Conservation (phyloP, 2,329 filamentous ascomycete species). For the Trichoderma oligosporum region DNA sequence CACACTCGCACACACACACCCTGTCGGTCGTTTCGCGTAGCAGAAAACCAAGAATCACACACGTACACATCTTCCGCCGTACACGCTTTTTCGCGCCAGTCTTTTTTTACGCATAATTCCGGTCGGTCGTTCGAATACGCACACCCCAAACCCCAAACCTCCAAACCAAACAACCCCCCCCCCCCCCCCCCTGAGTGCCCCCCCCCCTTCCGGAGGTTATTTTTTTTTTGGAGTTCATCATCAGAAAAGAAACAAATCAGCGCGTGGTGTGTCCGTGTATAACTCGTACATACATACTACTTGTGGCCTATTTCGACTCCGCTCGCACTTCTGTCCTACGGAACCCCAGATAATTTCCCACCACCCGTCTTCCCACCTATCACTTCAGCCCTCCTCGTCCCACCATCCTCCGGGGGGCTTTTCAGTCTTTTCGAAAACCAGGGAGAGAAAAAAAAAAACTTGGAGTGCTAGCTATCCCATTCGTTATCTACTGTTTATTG, state of each 20-base stretch:
- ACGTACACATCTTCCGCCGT: neutral
- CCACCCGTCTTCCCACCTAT: constrained; percentile 22
- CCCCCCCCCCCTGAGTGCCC: neutral
- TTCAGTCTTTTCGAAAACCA: constrained; percentile 17
- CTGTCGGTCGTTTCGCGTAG: constrained; percentile 14
- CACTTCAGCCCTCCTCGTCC: constrained; percentile 33
- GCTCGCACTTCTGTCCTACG: constrained; percentile 23
- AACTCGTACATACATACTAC: too few relatives aligned
- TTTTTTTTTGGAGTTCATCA: constrained; percentile 20
- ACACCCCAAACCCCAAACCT: too few relatives aligned
- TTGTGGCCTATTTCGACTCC: constrained; percentile 15
- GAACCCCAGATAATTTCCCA: constrained; percentile 28
- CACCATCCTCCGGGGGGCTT: constrained; percentile 25
- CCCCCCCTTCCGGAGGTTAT: neutral
- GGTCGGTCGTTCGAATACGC: constrained; percentile 10
- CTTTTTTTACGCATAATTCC: constrained; percentile 15
- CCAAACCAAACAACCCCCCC: neutral
- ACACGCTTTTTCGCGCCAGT: constrained; percentile 10
- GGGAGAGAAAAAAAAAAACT: too few relatives aligned
- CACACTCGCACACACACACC: neutral
- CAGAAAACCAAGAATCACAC: constrained; percentile 3
- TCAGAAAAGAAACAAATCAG: constrained; percentile 18
- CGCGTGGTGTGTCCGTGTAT: constrained; percentile 11
- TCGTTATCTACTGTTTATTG: constrained; percentile 22
- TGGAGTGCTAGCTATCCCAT: constrained; percentile 24